Conservation (phyloP, 257 asterid genomes). For the Nicotiana sylvestris region DNA sequence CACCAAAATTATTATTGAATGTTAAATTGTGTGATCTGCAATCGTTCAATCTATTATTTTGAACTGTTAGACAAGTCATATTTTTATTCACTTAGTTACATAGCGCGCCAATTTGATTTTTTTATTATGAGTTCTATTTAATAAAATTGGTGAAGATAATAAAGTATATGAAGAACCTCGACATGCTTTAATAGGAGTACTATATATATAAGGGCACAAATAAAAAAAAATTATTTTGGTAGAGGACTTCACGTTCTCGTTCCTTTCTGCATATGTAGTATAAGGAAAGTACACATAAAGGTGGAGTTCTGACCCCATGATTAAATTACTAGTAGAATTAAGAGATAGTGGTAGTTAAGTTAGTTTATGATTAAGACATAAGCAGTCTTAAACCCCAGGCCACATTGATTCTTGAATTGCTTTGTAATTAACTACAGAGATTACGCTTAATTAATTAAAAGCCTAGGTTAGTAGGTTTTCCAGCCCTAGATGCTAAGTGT, state of each 20-base stretch:
- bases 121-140: not conserved
- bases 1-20: not conserved
- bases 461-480: not conserved
- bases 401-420: not conserved
- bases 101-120: too few relatives aligned
- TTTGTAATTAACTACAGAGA: not conserved
- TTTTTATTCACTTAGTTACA: not conserved
- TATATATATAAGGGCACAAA: too few relatives aligned
- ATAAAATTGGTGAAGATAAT: too few relatives aligned
- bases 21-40: not conserved
- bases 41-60: not conserved
- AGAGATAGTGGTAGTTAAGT: conserved; percentile 26
- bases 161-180: too few relatives aligned
- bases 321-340: not conserved
- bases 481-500: not conserved
- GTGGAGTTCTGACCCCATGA: not conserved
- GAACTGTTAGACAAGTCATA: not conserved
- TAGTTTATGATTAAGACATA: conserved; percentile 6
- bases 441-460: not conserved
- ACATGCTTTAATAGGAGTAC: too few relatives aligned
- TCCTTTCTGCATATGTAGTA: not conserved
- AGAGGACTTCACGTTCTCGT: not conserved
- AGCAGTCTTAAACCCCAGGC: too few relatives aligned
- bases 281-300: not conserved
- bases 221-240: not conserved